A percentile compares a stretch with the other conserved stretches of the same genome.
Evolutionary conservation across 2,329 filamentous ascomycete species (phyloP).

Genomic region (Colletotrichum falcatum): DNA sequence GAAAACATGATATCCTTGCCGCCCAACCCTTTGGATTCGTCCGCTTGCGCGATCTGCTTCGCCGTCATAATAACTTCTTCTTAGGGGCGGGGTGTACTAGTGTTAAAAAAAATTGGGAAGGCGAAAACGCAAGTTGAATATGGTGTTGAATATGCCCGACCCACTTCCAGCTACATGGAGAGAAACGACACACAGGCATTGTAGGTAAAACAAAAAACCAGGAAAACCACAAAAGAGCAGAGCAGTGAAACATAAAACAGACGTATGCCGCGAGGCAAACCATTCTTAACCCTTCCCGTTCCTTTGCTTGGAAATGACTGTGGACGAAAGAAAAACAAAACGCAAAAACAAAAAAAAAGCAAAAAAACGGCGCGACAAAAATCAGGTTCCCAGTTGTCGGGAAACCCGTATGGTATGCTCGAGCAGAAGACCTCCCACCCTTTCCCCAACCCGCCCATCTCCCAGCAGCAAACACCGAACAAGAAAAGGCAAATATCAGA

Average conservation of each 20-base stretch:
- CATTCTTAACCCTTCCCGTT: conserved; percentile 48
- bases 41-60: conserved; percentile 35
- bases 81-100: conserved; percentile 20
- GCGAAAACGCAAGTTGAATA: neutral
- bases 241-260: conserved; percentile 44
- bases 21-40: conserved; percentile 23
- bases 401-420: conserved; percentile 21
- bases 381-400: conserved; percentile 12
- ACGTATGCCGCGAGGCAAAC: conserved; percentile 53
- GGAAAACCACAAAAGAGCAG: conserved; percentile 14
- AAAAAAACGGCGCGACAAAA: conserved; percentile 20
- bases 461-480: conserved; percentile 23
- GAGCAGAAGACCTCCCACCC: conserved; percentile 33
- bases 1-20: conserved; percentile 26
- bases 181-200: conserved; percentile 6
- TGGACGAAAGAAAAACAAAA: conserved; percentile 14
- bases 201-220: neutral
- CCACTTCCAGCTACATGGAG: conserved; percentile 9
- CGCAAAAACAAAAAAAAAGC: neutral
- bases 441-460: conserved; percentile 8
- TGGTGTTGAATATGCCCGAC: neutral
- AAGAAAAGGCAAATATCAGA: conserved; percentile 8
- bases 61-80: conserved; percentile 27
- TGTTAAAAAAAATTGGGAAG: neutral
- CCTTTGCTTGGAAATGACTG: conserved; percentile 37